Base-by-base conservation (phyloP, 441 rosid species). In the Melastoma candidum region DNA sequence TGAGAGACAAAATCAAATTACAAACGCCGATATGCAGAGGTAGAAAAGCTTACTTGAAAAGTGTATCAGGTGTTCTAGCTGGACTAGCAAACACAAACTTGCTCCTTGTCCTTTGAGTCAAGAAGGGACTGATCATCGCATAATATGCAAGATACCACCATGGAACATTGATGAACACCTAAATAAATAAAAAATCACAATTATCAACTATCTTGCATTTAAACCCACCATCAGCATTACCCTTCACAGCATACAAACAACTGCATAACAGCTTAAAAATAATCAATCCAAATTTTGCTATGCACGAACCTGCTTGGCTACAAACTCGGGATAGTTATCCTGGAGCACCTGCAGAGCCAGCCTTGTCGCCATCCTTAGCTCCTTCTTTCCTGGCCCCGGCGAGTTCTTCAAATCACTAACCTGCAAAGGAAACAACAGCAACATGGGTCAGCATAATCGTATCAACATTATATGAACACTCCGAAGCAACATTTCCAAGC, bases 61-160 rank as follows among this genome's bases (percentile, higher is more conserved):
- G 66, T 44, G 60, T 53, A 1, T 62, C 66, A 7, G 46, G 32
- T 7, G 66, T 36, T 54, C 24, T 62, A 4, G 55, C 48, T 3
- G 60, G 66, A 44, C 54, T 55, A 2, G 66, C 66, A 32, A 62
- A 62, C 24, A 62, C 60, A 9, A 62, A 62, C 55, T 62, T 62
- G 66, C 66, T 62, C 66, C 44, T 62, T 9, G 66, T 54, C 54
- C 66, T 62, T 12, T 62, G 66, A 27, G 66, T 62, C 49, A 62
- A 44, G 27, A 62, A 62, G 10, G 66, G 66, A 32, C 22, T 48
- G 36, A 62, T 44, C 60, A 62, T 49, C 10, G 54, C 29, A 44
- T 62, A 49, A 55, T 24, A 62, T 3, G 59, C 58, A n/a, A 54
- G 46, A 43, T 54, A 62, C 66, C 66, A 62, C 66, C 66, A 62